Conservation (phyloP, 495 filamentous ascomycete species). For the Trichodelitschia bisporula region DNA sequence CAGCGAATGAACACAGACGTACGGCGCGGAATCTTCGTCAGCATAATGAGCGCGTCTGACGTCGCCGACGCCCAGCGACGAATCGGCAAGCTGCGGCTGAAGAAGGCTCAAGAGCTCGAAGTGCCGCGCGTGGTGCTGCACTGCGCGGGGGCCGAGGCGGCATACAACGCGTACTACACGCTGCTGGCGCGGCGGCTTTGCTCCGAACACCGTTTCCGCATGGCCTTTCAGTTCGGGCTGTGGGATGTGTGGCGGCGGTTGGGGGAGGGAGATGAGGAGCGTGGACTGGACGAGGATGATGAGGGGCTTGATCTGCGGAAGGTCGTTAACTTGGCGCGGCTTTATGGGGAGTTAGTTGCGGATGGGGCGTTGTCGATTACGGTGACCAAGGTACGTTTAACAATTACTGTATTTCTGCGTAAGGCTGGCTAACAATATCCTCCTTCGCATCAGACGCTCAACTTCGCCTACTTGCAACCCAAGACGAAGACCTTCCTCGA, state of each 20-base stretch:
- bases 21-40: conserved; percentile 74
- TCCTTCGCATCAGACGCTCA: conserved; percentile 42
- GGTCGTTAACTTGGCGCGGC: conserved; percentile 71
- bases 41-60: conserved; percentile 71
- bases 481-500: conserved; percentile 61
- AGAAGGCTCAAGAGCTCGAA: conserved; percentile 63
- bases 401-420: background rate
- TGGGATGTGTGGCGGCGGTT: conserved; percentile 76
- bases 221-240: conserved; percentile 63
- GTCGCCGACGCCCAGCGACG: conserved; percentile 59
- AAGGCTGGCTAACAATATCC: background rate
- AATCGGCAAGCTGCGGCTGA: conserved; percentile 60
- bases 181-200: conserved; percentile 57
- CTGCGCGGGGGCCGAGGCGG: conserved; percentile 58
- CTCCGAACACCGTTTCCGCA: conserved; percentile 40
- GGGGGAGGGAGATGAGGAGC: conserved; percentile 42
- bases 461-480: conserved; percentile 48
- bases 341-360: conserved; percentile 54
- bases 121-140: conserved; percentile 73
- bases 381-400: conserved; percentile 28
- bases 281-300: conserved; percentile 21
- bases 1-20: conserved; percentile 91
- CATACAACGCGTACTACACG: conserved; percentile 85
- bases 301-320: conserved; percentile 19
- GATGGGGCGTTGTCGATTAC: conserved; percentile 36